These are phyloP conservation scores for Picochlorum sp. DNA, from an alignment of 139 green algal genomes.

Conservation along the genomic window DNA sequence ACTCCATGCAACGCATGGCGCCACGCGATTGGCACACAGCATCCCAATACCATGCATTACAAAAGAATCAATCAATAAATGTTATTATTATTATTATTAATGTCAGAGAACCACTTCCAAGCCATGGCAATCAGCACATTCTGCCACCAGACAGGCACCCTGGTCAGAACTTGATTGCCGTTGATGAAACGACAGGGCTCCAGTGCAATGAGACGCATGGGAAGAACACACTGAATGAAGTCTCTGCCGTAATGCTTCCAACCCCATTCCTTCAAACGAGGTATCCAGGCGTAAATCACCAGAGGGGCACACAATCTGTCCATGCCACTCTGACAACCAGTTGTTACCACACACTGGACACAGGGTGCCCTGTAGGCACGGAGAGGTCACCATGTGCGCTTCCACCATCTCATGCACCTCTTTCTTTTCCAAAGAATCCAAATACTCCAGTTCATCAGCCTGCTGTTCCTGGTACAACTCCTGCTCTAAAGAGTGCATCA, in stretches of 20 bases:
- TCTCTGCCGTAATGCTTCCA: slow-evolving; percentile 15
- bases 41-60: background rate
- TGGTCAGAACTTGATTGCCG: background rate
- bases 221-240: slow-evolving; percentile 2
- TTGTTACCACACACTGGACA: slow-evolving; percentile 22
- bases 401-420: slow-evolving; percentile 8
- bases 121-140: background rate
- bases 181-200: background rate
- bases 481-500: slow-evolving; percentile 10
- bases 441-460: slow-evolving; percentile 13
- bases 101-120: background rate
- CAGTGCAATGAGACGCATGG: background rate
- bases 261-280: slow-evolving; percentile 11
- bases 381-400: background rate
- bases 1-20: no score
- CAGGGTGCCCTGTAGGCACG: slow-evolving; percentile 25
- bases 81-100: background rate
- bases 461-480: background rate
- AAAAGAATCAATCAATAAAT: background rate
- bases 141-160: background rate
- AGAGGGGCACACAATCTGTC: slow-evolving; percentile 21
- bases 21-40: no score
- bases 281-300: slow-evolving; percentile 28
- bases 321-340: slow-evolving; percentile 15
- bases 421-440: slow-evolving; percentile 10